phyloP scores from a whole-genome alignment of 2,329 filamentous ascomycete species.

The Atkinsonella hypoxylon region DNA sequence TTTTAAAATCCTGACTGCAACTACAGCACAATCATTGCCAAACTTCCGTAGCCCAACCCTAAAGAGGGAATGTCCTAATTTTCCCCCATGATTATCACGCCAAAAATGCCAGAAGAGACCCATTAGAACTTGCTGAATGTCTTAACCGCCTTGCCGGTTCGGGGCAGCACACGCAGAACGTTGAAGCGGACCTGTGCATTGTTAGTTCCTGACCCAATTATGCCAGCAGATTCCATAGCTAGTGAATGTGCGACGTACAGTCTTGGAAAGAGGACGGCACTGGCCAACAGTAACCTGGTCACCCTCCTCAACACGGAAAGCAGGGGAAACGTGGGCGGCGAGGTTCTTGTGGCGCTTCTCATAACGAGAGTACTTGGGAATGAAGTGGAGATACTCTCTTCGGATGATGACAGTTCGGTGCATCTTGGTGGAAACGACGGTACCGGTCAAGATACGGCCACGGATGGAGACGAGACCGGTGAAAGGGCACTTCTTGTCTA shows the following conservation, averaged over 20 bases:
- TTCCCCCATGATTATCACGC: slow-evolving; percentile 37
- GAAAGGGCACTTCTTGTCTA: slow-evolving; percentile 99
- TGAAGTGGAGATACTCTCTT: slow-evolving; percentile 99
- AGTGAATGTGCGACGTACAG: slow-evolving; percentile 54
- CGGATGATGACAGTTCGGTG: slow-evolving; percentile 99
- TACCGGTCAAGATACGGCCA: slow-evolving; percentile 99
- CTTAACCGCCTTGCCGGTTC: slow-evolving; percentile 97
- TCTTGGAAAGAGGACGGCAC: slow-evolving; percentile 99
- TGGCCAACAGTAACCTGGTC: slow-evolving; percentile 99
- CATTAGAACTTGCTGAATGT: slow-evolving; percentile 94
- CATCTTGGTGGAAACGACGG: slow-evolving; percentile 99
- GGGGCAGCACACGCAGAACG: slow-evolving; percentile 94
- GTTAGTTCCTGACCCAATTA: slow-evolving; percentile 12
- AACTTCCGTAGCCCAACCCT: slow-evolving; percentile 30
- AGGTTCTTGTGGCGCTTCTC: slow-evolving; percentile 99
- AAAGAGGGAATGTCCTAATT: slow-evolving; percentile 23
- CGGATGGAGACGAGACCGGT: slow-evolving; percentile 98
- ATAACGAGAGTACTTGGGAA: slow-evolving; percentile 99
- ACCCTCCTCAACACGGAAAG: slow-evolving; percentile 99
- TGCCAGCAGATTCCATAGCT: not conserved
- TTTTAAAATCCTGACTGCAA: slow-evolving; percentile 31
- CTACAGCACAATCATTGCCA: slow-evolving; percentile 33
- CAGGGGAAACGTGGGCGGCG: slow-evolving; percentile 94
- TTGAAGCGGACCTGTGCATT: slow-evolving; percentile 83
- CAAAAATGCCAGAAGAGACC: slow-evolving; percentile 40